Evolutionary conservation across 2,329 filamentous ascomycete genomes (phyloP).

Genomic region (Sporothrix sp.): DNA sequence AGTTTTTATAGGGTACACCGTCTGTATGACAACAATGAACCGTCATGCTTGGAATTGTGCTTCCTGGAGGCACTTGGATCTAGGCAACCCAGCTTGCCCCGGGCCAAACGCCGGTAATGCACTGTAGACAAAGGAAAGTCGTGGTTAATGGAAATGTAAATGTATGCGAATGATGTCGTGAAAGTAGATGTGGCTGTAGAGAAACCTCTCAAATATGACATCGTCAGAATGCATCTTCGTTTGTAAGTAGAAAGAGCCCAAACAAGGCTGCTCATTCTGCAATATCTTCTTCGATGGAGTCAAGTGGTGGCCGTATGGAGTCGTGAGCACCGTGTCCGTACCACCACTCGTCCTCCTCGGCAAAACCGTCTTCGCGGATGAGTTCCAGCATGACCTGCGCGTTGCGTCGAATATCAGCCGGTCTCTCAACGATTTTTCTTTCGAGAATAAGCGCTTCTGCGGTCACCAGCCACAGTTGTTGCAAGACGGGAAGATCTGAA

Average conservation of each 20-base stretch:
- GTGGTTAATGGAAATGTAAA: not conserved
- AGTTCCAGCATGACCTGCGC: slow-evolving; percentile 52
- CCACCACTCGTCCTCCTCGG: slow-evolving; percentile 53
- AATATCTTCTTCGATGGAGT: slow-evolving; percentile 43
- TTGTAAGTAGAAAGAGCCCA: too few relatives aligned
- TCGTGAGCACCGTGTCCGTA: slow-evolving; percentile 46
- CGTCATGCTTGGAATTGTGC: too few relatives aligned
- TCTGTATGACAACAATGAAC: too few relatives aligned
- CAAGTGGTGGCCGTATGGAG: slow-evolving; percentile 42
- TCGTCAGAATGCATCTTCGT: too few relatives aligned
- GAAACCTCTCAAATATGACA: too few relatives aligned
- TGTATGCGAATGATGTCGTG: not conserved
- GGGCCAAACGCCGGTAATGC: not conserved
- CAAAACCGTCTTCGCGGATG: slow-evolving; percentile 51
- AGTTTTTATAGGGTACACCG: slow-evolving; percentile 6
- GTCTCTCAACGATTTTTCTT: slow-evolving; percentile 46
- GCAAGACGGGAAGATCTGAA: slow-evolving; percentile 45
- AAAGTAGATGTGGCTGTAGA: too few relatives aligned
- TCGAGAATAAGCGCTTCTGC: slow-evolving; percentile 54
- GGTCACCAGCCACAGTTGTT: slow-evolving; percentile 53
- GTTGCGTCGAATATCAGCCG: slow-evolving; percentile 54
- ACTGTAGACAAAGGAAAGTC: slow-evolving; percentile 7
- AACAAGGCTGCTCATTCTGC: slow-evolving; percentile 23
- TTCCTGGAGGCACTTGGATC: too few relatives aligned
- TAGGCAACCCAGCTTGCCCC: too few relatives aligned